Evolutionary conservation across 139 green algal genomes (phyloP).

Genomic region (Prasinococcaceae sp.): DNA sequence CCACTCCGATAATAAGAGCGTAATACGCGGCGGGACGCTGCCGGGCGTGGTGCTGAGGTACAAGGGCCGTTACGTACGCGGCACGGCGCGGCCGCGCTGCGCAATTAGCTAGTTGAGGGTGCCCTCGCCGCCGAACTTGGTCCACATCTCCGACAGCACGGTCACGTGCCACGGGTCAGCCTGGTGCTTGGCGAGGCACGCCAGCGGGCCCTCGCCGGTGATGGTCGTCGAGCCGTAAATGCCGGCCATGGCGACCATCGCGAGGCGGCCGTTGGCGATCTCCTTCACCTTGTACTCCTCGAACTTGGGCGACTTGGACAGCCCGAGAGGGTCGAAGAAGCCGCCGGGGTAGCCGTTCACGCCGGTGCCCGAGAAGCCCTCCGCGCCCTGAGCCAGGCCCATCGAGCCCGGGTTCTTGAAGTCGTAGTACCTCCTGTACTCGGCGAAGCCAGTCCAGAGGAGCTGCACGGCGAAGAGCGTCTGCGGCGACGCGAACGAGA

Average conservation of each 20-base stretch:
- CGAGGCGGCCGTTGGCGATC: constrained; percentile 80
- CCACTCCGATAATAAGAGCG: no score
- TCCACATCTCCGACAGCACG: no score
- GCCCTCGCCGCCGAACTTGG: no score
- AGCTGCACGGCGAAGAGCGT: constrained; percentile 84
- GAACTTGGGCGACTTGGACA: constrained; percentile 16
- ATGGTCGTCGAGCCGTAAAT: constrained; percentile 18
- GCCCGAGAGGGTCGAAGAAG: constrained; percentile 21
- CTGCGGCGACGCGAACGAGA: constrained; percentile 47
- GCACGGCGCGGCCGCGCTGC: no score
- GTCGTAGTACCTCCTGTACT: constrained; percentile 61
- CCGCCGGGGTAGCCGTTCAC: background rate
- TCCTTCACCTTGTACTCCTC: constrained; percentile 68
- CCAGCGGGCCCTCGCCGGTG: constrained; percentile 21
- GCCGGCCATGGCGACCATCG: constrained; percentile 76
- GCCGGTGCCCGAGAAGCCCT: constrained; percentile 1
- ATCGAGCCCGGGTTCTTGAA: constrained; percentile 72
- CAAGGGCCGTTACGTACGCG: no score
- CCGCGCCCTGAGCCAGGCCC: no score
- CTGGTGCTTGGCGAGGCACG: constrained; percentile 8
- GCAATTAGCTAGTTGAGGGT: no score
- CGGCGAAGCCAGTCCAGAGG: constrained; percentile 80
- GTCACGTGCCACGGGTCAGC: constrained; percentile 2
- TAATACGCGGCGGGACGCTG: no score
- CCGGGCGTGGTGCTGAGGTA: no score